These are phyloP conservation scores for Didymosphaeria variabile DNA, from an alignment of 2,329 filamentous ascomycete species.

Conservation along the genomic window DNA sequence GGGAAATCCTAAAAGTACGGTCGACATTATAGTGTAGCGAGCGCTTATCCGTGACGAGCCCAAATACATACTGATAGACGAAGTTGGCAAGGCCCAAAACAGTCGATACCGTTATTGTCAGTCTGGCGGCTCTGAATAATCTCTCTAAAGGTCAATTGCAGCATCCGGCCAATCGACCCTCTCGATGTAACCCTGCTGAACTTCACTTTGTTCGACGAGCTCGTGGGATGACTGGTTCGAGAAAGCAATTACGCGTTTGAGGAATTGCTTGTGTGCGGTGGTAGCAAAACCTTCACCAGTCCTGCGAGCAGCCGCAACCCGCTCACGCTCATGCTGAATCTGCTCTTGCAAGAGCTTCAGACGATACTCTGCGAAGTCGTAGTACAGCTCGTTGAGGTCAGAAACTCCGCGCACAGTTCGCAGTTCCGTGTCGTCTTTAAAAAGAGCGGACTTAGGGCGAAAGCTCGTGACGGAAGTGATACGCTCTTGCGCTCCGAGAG, in stretches of 20 bases:
- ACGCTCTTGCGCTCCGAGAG: conserved; percentile 66
- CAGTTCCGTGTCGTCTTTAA: conserved; percentile 69
- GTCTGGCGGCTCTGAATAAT: too few species aligned
- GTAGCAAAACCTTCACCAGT: conserved; percentile 46
- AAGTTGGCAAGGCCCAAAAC: too few species aligned
- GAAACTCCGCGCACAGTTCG: conserved; percentile 68
- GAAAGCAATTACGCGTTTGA: conserved; percentile 45
- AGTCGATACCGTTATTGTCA: not conserved
- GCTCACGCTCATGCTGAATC: conserved; percentile 54
- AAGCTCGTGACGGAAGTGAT: conserved; percentile 74
- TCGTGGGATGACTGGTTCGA: conserved; percentile 46
- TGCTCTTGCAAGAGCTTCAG: conserved; percentile 70
- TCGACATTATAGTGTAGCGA: not conserved
- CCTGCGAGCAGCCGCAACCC: conserved; percentile 49
- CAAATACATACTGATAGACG: not conserved
- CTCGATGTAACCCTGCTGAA: conserved; percentile 40
- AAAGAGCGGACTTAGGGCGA: conserved; percentile 63
- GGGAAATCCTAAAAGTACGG: not conserved
- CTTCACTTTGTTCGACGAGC: conserved; percentile 41
- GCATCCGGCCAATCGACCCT: conserved; percentile 38
- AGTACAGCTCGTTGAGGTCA: conserved; percentile 66
- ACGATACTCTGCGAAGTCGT: conserved; percentile 69
- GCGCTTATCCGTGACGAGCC: not conserved
- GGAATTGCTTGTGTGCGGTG: conserved; percentile 45
- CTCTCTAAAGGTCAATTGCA: conserved; percentile 23